phyloP scores from a whole-genome alignment of 108 stramenopile species.

The Skeletonema menzelii region DNA sequence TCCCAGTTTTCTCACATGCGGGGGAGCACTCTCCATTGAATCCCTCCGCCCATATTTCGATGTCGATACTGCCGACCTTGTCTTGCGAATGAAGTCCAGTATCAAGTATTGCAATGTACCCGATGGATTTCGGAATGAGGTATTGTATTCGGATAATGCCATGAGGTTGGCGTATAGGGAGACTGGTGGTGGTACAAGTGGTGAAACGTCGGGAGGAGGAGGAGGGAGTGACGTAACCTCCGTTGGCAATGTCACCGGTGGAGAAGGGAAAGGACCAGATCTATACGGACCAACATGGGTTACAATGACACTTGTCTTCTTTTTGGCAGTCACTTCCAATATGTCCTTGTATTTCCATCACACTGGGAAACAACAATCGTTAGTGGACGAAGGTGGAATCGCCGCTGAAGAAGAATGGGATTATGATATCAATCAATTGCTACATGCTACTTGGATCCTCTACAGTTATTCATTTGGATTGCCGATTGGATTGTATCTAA shows the following conservation, averaged over 20 bases:
- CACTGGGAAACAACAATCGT: conserved; percentile 1
- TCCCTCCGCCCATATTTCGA: conserved; percentile 45
- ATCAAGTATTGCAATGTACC: conserved; percentile 55
- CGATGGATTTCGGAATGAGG: conserved; percentile 74
- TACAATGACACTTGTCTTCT: conserved; percentile 77
- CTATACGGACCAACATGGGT: conserved; percentile 88
- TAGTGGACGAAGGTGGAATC: conserved; percentile 25
- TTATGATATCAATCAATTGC: conserved; percentile 76
- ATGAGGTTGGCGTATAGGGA: conserved; percentile 8
- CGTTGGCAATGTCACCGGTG: neutral
- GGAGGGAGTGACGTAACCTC: neutral
- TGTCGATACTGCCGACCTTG: conserved; percentile 37
- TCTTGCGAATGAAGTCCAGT: conserved; percentile 30
- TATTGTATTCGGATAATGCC: conserved; percentile 45
- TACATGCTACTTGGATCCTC: conserved; percentile 63
- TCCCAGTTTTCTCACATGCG: conserved; percentile 18
- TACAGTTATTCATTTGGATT: conserved; percentile 55
- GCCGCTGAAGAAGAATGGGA: conserved; percentile 71
- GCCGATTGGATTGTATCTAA: conserved; percentile 58
- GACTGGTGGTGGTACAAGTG: neutral
- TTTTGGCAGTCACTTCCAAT: conserved; percentile 71
- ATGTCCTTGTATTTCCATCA: conserved; percentile 51
- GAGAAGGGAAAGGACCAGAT: conserved; percentile 71
- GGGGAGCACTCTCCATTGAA: conserved; percentile 19
- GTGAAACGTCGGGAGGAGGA: neutral